Percentiles rank a stretch among this genome's conserved stretches.
Evolutionary conservation across 169 alveolate genomes (phyloP).

Genomic region (Blepharisma undulans): DNA sequence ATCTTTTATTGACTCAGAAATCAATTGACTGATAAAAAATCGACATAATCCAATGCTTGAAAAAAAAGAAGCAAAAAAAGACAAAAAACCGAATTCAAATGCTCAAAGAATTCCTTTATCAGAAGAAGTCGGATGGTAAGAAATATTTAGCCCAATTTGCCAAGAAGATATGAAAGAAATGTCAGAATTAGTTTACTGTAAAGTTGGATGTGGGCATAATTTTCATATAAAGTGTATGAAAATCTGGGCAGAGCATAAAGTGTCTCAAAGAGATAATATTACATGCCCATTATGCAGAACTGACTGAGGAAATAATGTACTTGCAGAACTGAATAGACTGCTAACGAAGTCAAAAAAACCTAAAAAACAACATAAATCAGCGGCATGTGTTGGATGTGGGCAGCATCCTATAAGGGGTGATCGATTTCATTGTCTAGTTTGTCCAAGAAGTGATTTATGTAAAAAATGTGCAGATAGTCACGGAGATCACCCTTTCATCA

Average conservation of each 20-base stretch:
- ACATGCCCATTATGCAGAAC: constrained; percentile 66
- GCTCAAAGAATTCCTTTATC: constrained; percentile 44
- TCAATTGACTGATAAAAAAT: constrained; percentile 24
- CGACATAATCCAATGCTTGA: background rate
- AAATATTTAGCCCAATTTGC: constrained; percentile 52
- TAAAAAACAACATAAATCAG: background rate
- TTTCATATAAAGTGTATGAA: constrained; percentile 67
- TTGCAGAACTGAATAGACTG: constrained; percentile 40
- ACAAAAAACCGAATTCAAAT: constrained; percentile 36
- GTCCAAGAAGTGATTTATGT: constrained; percentile 57
- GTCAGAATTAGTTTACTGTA: constrained; percentile 54
- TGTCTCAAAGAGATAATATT: constrained; percentile 38
- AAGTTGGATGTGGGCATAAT: constrained; percentile 68
- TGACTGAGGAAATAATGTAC: constrained; percentile 55
- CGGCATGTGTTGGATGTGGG: constrained; percentile 40
- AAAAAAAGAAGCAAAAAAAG: background rate
- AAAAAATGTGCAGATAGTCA: constrained; percentile 54
- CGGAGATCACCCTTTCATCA: constrained; percentile 55
- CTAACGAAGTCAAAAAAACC: constrained; percentile 45
- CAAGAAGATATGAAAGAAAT: constrained; percentile 52
- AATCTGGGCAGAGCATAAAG: constrained; percentile 61
- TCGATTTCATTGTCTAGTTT: constrained; percentile 46
- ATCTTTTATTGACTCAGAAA: constrained; percentile 54
- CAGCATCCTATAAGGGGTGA: constrained; percentile 45
- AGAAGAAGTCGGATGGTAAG: constrained; percentile 43